Conservation (phyloP, 1,284 basidiomycete species). For the Cystobasidium sp. region DNA sequence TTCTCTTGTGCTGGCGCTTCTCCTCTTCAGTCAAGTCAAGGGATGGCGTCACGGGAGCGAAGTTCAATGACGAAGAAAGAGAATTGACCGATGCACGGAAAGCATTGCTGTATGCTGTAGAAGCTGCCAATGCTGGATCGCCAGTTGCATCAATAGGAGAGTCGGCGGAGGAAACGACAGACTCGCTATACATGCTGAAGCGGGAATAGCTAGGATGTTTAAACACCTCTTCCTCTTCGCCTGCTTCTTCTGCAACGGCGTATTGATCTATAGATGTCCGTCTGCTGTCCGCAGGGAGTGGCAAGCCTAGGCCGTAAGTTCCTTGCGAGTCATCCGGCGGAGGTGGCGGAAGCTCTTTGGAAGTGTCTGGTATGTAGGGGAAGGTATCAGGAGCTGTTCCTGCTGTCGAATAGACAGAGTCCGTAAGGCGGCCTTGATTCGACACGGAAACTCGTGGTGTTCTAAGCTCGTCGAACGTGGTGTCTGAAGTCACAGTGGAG, state of each 20-base stretch:
- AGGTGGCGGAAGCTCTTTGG: not conserved
- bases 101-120: conserved; percentile 4
- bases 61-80: not conserved
- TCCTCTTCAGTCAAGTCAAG: conserved; percentile 9
- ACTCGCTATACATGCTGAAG: conserved; percentile 1
- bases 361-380: conserved; percentile 1
- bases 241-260: not conserved
- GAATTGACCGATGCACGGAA: conserved; percentile 22
- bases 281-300: not conserved
- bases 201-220: not conserved
- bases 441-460: conserved; percentile 17
- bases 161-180: not conserved
- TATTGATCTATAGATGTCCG: not conserved
- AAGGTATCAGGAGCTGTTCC: conserved; percentile 8
- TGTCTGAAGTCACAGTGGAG: conserved; percentile 3
- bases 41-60: conserved; percentile 1
- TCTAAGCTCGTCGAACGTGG: conserved; percentile 8
- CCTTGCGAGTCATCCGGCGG: not conserved
- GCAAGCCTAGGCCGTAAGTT: not conserved
- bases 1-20: conserved; percentile 55
- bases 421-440: conserved; percentile 19
- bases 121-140: not conserved
- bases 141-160: not conserved
- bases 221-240: not conserved
- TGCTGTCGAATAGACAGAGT: conserved; percentile 26